Evolutionary conservation across 176 grass and related monocot genomes (phyloP).

Genomic region (Neostapfia colusana): DNA sequence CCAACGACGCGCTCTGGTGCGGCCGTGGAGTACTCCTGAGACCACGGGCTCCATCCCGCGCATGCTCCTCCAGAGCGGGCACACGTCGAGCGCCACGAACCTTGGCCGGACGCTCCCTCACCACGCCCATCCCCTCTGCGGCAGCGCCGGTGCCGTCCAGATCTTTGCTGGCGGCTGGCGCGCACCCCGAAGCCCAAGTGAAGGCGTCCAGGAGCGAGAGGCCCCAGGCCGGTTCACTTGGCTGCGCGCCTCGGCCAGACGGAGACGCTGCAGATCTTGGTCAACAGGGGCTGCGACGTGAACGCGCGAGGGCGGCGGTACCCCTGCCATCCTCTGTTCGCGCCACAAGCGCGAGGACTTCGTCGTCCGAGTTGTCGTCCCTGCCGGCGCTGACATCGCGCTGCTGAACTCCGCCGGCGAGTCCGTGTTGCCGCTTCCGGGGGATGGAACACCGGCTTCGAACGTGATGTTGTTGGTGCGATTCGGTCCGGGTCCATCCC

Average conservation of each 20-base stretch:
- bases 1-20: slow-evolving; percentile 79
- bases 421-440: slow-evolving; percentile 52
- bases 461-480: slow-evolving; percentile 39
- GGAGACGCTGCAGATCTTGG: slow-evolving; percentile 54
- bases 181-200: slow-evolving; percentile 53
- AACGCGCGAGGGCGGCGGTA: slow-evolving; percentile 61
- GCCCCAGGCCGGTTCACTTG: slow-evolving; percentile 69
- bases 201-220: slow-evolving; percentile 53
- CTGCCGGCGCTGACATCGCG: slow-evolving; percentile 66
- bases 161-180: slow-evolving; percentile 60
- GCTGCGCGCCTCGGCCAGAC: slow-evolving; percentile 63
- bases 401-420: slow-evolving; percentile 56
- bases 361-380: slow-evolving; percentile 58
- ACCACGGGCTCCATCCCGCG: slow-evolving; percentile 64
- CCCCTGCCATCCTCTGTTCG: slow-evolving; percentile 47
- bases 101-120: slow-evolving; percentile 71
- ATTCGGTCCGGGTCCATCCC: slow-evolving; percentile 62
- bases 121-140: slow-evolving; percentile 90
- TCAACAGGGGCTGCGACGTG: slow-evolving; percentile 56
- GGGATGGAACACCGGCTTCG: slow-evolving; percentile 57
- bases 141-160: slow-evolving; percentile 56
- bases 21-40: slow-evolving; percentile 91
- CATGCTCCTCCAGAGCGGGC: slow-evolving; percentile 64
- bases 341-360: slow-evolving; percentile 68
- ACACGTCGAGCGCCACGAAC: slow-evolving; percentile 41